A percentile compares a stretch with the other conserved stretches of the same genome.
These are phyloP conservation scores for Ganoderma meredithae DNA, from an alignment of 1,284 basidiomycete species.

Conservation along the genomic window DNA sequence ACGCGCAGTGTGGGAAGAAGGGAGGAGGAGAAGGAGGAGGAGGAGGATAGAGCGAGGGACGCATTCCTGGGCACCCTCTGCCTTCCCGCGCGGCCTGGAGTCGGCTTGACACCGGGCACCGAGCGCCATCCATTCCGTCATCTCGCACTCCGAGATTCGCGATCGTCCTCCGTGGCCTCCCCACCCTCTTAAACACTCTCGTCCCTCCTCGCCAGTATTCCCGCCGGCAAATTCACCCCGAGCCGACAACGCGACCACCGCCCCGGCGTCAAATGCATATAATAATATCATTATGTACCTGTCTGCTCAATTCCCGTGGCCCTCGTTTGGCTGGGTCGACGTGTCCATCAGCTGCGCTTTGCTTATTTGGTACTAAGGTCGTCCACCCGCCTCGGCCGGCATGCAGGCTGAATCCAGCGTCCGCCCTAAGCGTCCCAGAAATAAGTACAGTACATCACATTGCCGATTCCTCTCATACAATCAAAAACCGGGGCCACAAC, in stretches of 20 bases:
- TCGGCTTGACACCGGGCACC: background rate
- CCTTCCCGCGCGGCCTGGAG: background rate
- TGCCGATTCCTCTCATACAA: constrained; percentile 6
- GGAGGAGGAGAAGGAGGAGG: background rate
- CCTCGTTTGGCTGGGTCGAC: background rate
- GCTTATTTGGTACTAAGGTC: background rate
- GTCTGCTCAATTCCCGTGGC: background rate
- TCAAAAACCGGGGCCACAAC: background rate
- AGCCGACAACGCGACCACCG: background rate
- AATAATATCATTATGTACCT: too few species aligned
- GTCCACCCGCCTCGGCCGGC: background rate
- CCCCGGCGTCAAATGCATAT: too few species aligned
- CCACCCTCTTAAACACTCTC: background rate
- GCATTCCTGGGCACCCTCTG: background rate
- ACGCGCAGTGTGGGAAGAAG: background rate
- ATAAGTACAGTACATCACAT: constrained; percentile 9
- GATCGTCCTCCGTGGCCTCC: background rate
- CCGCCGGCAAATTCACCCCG: background rate
- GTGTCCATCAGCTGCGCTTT: background rate
- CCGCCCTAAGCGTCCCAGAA: constrained; percentile 5
- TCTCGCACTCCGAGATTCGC: constrained; percentile 13
- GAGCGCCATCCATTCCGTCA: background rate
- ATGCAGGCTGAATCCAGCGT: background rate
- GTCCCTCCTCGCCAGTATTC: background rate
- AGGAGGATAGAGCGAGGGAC: background rate